Conservation (phyloP, 2,329 filamentous ascomycete genomes). For the Botrytis medusae region DNA sequence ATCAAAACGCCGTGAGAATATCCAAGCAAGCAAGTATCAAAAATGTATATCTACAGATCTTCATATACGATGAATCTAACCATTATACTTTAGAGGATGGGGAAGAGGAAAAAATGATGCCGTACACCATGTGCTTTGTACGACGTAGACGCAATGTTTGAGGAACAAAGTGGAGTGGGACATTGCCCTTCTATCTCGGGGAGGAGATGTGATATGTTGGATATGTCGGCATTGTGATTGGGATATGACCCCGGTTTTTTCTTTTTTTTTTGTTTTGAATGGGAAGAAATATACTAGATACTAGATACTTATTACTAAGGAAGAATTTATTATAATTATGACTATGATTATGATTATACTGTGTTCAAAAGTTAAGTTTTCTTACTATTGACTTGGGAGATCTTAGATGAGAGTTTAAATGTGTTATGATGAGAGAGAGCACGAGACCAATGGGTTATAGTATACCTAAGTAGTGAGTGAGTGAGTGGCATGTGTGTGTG, state of each 20-base stretch:
- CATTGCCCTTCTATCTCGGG: neutral
- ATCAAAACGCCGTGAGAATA: neutral
- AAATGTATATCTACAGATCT: neutral
- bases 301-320: neutral
- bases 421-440: neutral
- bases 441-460: neutral
- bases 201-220: constrained; percentile 1
- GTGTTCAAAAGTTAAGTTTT: neutral
- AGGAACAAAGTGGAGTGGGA: neutral
- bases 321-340: neutral
- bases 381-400: neutral
- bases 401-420: neutral
- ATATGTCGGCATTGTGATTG: neutral
- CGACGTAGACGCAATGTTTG: neutral
- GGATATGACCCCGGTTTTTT: constrained; percentile 1
- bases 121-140: neutral
- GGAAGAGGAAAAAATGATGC: neutral
- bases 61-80: neutral
- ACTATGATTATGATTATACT: no score
- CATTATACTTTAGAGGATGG: neutral
- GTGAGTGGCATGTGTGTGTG: no score
- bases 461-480: neutral
- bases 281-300: neutral
- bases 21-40: neutral
- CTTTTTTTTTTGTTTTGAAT: neutral